Evolutionary conservation across 2,329 filamentous ascomycete species (phyloP).

Genomic region (Aspergillus transmontanensis): DNA sequence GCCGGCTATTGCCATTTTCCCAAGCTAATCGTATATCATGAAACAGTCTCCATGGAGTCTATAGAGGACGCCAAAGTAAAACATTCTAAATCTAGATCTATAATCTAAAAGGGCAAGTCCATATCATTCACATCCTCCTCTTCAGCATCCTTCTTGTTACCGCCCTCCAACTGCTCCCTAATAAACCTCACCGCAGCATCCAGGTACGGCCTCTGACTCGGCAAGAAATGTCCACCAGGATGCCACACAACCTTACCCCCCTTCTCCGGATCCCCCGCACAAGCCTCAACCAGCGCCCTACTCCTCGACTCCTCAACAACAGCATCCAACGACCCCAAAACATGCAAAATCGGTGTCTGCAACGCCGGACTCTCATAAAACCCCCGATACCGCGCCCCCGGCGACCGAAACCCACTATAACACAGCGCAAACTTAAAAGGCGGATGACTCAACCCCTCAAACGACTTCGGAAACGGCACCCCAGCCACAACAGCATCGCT

Average conservation of each 20-base stretch:
- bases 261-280: slow-evolving; percentile 55
- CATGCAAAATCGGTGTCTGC: slow-evolving; percentile 75
- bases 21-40: background rate
- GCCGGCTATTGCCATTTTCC: background rate
- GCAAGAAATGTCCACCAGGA: slow-evolving; percentile 89
- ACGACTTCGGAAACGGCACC: slow-evolving; percentile 56
- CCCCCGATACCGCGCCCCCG: slow-evolving; percentile 62
- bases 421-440: slow-evolving; percentile 70
- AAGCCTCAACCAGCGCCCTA: slow-evolving; percentile 67
- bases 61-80: background rate
- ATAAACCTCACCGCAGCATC: slow-evolving; percentile 76
- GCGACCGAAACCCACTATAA: slow-evolving; percentile 76
- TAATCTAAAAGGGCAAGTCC: slow-evolving; percentile 62
- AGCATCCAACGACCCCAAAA: slow-evolving; percentile 80
- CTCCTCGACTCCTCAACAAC: slow-evolving; percentile 81
- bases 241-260: slow-evolving; percentile 66
- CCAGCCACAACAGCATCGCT: slow-evolving; percentile 34
- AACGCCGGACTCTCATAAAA: slow-evolving; percentile 74
- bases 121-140: slow-evolving; percentile 66
- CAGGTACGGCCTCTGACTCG: slow-evolving; percentile 78
- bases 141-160: slow-evolving; percentile 51
- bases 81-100: slow-evolving; percentile 14
- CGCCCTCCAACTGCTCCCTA: slow-evolving; percentile 51
- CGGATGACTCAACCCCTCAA: slow-evolving; percentile 50
- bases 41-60: background rate